phyloP scores from a whole-genome alignment of 2,329 filamentous ascomycete genomes.

The Fragosphaeria purpurea region DNA sequence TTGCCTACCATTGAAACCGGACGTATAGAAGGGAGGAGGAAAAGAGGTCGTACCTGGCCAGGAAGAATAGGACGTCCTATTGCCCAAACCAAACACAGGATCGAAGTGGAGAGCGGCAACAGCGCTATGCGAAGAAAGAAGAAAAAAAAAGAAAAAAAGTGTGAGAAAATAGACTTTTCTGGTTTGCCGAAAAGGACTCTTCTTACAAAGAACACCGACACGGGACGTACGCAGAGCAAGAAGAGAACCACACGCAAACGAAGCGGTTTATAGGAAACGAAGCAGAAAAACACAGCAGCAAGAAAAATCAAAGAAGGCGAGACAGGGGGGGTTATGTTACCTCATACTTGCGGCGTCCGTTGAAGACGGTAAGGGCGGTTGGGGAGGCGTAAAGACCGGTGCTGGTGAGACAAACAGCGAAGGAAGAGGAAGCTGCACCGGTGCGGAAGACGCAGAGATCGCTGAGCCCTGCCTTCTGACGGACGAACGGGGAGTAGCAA shows the following conservation, averaged over 20 bases:
- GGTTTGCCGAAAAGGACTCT: not conserved
- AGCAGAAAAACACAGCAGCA: not conserved
- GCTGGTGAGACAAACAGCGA: conserved; percentile 1
- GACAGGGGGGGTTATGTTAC: not conserved
- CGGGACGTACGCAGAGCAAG: not conserved
- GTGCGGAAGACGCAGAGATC: conserved; percentile 10
- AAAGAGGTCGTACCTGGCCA: conserved; percentile 12
- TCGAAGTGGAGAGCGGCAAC: conserved; percentile 14
- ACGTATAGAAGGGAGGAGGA: not conserved
- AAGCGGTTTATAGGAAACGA: not conserved
- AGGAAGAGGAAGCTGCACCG: conserved; percentile 7
- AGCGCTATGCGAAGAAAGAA: conserved; percentile 5
- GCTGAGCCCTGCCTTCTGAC: not conserved
- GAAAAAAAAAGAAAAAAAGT: not conserved
- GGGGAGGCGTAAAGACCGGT: not conserved
- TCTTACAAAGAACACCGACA: not conserved
- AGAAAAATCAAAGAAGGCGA: not conserved
- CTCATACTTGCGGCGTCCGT: conserved; percentile 12
- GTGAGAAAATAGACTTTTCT: conserved; percentile 1
- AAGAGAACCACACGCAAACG: not conserved
- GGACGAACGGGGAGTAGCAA: not conserved
- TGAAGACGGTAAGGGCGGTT: not conserved
- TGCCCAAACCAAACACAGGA: conserved; percentile 13
- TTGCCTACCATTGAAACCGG: not conserved
- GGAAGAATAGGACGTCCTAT: conserved; percentile 10